Conservation (phyloP, 208 protist species). For the Wallacemonas sp. region DNA sequence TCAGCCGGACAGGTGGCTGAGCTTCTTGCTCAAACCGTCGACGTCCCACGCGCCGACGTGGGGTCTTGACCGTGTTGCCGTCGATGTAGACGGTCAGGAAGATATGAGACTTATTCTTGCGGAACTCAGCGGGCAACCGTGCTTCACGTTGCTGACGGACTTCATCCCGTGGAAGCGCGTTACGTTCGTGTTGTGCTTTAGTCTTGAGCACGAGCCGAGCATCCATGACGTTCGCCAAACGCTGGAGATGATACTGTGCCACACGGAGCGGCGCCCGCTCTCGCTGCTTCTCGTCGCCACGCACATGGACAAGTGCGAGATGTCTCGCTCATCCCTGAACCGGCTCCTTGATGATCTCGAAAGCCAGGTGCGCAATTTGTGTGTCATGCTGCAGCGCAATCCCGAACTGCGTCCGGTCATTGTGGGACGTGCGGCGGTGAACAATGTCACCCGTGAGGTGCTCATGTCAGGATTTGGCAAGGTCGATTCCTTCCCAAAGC, state of each 20-base stretch:
- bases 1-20: conserved; percentile 42
- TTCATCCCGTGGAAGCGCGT: conserved; percentile 61
- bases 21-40: conserved; percentile 28
- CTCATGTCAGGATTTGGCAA: conserved; percentile 36
- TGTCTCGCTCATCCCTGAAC: conserved; percentile 11
- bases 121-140: conserved; percentile 64
- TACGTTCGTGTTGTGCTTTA: conserved; percentile 78
- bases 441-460: conserved; percentile 57
- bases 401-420: conserved; percentile 61
- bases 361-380: conserved; percentile 59
- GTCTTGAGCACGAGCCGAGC: conserved; percentile 29
- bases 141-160: conserved; percentile 63
- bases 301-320: conserved; percentile 27
- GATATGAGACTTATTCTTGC: conserved; percentile 43
- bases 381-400: conserved; percentile 62
- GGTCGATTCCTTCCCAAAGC: conserved; percentile 55
- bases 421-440: conserved; percentile 61
- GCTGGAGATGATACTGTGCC: conserved; percentile 73
- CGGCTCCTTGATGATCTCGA: conserved; percentile 48
- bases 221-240: conserved; percentile 41
- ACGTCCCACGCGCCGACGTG: conserved; percentile 15
- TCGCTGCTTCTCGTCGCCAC: conserved; percentile 36
- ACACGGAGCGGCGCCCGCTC: conserved; percentile 28
- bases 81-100: conserved; percentile 12
- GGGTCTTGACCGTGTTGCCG: conserved; percentile 17